Base-by-base conservation (phyloP, 2,329 filamentous ascomycete species). In the Sodiomyces alkalinus region DNA sequence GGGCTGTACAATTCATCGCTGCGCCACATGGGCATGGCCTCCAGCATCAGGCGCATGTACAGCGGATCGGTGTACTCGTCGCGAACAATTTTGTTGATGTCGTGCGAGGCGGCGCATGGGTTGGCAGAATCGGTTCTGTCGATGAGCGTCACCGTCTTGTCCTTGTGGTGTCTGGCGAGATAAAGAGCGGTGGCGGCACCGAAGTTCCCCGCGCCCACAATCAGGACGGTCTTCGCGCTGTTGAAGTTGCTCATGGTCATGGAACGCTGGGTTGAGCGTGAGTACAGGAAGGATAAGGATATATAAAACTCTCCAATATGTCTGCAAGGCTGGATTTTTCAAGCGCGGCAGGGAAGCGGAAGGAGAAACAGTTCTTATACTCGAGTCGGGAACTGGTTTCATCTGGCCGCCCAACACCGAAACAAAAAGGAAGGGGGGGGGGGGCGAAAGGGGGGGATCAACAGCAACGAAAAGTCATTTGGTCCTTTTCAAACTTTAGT, bases 1-100 rank as follows among this genome's bases (percentile, higher is more conserved):
- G 42, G 30, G 26, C 55, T 56, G 49, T 67, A 68, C n/a, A 72
- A 52, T 2, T 60, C 56, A 27, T 65, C 55, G 12, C 38, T 27
- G 19, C 51, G 42, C 55, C 55, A 58, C 28, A 42, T 38, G 12
- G 47, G 44, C 54, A 58, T 57, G 35, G 53, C 55, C 34, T 48
- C 48, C 24, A 43, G 43, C 28, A 56, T 44, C 47, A 57, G 49
- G 25, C 42, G 43, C 46, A 55, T 57, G 38, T 56, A 57, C 19
- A 53, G 44, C 19, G 33, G 34, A 39, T 57, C 52, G 7, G 49
- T 48, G 32, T 58, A 58, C 38, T 58, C 55, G 35, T 56, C 52
- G 18, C 55, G 48, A 10, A 58, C 50, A 32, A 58, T 57, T 42
- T 58, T 58, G 49, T 55, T 58, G 38, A 56, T 45, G 35, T 58